Base-by-base conservation (phyloP, 768 basidiomycete genomes). In the Psilocybe cyanescens region DNA sequence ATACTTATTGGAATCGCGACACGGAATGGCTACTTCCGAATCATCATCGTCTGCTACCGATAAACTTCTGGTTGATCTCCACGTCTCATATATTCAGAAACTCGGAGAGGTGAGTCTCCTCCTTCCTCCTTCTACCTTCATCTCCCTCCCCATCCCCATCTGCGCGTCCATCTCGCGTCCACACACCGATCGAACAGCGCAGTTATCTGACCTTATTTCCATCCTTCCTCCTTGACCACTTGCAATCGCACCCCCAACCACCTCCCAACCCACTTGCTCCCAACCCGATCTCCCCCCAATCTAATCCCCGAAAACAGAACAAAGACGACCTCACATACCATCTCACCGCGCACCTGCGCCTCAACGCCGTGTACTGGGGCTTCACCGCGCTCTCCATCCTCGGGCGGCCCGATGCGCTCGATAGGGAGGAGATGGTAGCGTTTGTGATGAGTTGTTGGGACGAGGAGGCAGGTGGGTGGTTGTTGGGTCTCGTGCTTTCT, bases 281-380 rank as follows among this genome's bases (percentile, higher is more conserved):
- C 19, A 48, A 24, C 19, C 19, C 24, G 24, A 46, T n/a, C n/a
- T n/a, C n/a, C n/a, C n/a, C n/a, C n/a, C n/a, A n/a, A n/a, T n/a
- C n/a, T n/a, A n/a, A n/a, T n/a, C 9, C 16, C 33, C 19, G 0
- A 19, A n/a, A n/a, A n/a, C 68, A 92, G 92, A 89, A 80, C 75
- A 89, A 90, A 60, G 87, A 94, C 78, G 94, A 95, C 65, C 82
- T 97, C 16, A 81, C 84, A 1, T 97, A 97, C 76, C 94, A 97
- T 72, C 81, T 97, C 17, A 96, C 96, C 0, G 82, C 95, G 11
- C 97, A 99, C 74, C 83, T 99, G 6, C 91, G 97, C 6, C 80
- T 99, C 75, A 99, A 98, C 73, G 97, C 95, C 2, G 81, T 99
- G 7, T 99, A 97, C 74, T 99, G 97, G 97, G 97, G 95, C 7